A percentile compares a stretch with the other conserved stretches of the same genome.
Evolutionary conservation across 768 basidiomycete genomes (phyloP).

Genomic region (Lactarius sp.): DNA sequence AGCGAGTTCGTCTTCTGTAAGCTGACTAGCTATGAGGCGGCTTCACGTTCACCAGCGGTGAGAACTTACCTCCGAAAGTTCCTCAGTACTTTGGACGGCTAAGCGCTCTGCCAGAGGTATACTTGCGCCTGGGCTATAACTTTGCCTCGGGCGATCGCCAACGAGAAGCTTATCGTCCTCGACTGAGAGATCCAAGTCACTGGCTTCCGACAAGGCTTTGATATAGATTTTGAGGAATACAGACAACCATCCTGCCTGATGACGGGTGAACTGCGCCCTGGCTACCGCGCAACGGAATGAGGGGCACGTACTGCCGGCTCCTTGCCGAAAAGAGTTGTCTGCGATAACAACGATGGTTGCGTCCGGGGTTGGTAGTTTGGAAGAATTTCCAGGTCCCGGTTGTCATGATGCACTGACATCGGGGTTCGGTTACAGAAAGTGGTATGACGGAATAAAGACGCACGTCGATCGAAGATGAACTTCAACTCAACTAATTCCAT

Average conservation of each 20-base stretch:
- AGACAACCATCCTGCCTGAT: constrained; percentile 52
- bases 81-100: constrained; percentile 43
- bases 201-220: constrained; percentile 68
- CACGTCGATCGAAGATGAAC: constrained; percentile 74
- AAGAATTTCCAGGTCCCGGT: constrained; percentile 78
- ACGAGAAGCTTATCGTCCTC: constrained; percentile 72
- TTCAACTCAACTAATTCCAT: constrained; percentile 82
- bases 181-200: constrained; percentile 73
- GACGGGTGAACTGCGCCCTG: neutral
- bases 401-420: constrained; percentile 69
- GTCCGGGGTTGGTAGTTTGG: constrained; percentile 69
- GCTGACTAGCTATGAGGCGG: constrained; percentile 36
- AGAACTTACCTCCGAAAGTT: constrained; percentile 47
- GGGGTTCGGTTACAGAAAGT: neutral
- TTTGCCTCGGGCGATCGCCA: constrained; percentile 73
- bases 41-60: constrained; percentile 15
- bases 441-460: constrained; percentile 27
- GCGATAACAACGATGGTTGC: constrained; percentile 51
- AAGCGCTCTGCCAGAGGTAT: constrained; percentile 58
- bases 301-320: constrained; percentile 51
- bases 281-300: neutral
- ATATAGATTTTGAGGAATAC: constrained; percentile 75
- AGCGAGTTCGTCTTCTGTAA: constrained; percentile 57
- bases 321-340: constrained; percentile 62
- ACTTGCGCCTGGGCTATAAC: constrained; percentile 43